Evolutionary conservation across 2,329 filamentous ascomycete species (phyloP), one percentile per base, ranked within the genome.

Genomic region (Blumeriella jaapii): DNA sequence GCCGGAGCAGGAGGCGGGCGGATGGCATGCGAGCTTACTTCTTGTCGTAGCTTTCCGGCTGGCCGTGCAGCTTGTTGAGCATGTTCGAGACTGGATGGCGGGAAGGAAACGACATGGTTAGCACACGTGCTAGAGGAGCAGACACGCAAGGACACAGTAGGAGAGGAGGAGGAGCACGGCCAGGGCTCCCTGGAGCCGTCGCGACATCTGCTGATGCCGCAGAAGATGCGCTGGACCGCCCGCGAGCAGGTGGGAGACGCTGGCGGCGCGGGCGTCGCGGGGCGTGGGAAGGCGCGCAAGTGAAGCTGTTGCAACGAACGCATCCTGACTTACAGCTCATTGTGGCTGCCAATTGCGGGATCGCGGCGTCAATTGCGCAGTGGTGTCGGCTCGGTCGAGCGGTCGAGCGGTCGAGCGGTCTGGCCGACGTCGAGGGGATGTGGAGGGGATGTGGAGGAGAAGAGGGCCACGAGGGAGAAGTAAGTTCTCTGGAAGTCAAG

Each of bases 21-120:
- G n/a, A 28, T 10, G 9, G 40, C 28, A 37, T 29, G 41, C 36
- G 23, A 31, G 55, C 67, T 55, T 65, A 93, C 84, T 98, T 98
- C 65, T 93, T 94, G 59, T 96, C 91, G 68, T 98, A 98, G 66
- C 85, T 95, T 52, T 93, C 86, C 50, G 89, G 89, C 67, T 96
- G 89, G 61, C 87, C 86, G 55, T 93, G 84, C 55, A 95, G 81
- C 73, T 89, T 86, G 66, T 89, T 93, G 54, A 95, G 71, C 84
- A 95, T 93, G 57, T 72, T 81, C 51, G 80, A 67, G 65, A 93
- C 86, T 93, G 44, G 39, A 44, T 32, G 29, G 20, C 30, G 29
- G 7, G n/a, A 24, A 24, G 38, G 7, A 13, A 35, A 38, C 20
- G 39, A 16, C 27, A 40, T 38, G 28, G 27, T 41, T 25, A 41